Base-by-base conservation (phyloP, 805 yeast species). In the Yarrowia hollandica region DNA sequence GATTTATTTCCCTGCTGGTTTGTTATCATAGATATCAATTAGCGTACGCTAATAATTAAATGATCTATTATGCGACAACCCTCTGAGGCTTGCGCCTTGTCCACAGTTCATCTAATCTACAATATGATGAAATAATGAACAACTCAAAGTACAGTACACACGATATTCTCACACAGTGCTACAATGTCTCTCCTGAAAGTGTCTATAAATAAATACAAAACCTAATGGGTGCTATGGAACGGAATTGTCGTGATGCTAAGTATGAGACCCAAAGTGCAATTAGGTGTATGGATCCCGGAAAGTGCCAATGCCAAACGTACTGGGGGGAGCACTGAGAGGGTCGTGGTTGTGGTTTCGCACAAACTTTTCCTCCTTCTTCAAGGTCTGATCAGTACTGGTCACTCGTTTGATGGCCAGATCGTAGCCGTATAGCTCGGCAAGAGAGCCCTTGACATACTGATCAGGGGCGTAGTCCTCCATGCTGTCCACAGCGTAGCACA, bases 401-500 rank as follows among this genome's bases (percentile, higher is more conserved):
- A 28, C 15, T 18, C 35, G 58, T 34, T 35, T 37, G 42, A 52
- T 11, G 18, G 35, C 44, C 42, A 35, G 26, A 15, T 52, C 58
- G 26, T 35, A 23, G 25, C 58, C 58, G 28, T 52, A 52, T 14
- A 52, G 44, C 34, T 52, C 58, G 5, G 58, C 58, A 5, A 52
- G 26, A 7, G 58, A 52, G 19, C 58, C 58, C 44, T 52, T 35
- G 58, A 52, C 58, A 15, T 23, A 25, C 34, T 35, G 58, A 21
- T 52, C 58, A 21, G 58, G 58, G 11, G 44, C 33, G 26, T 52
- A 39, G n/a, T 59, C 44, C 30, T 62, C 62, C 33, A 33, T 18
- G 19, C 61, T 44, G 39, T 64, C 64, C 4, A 60, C 62, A 6
- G 59, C 59, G 30, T 58, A 60, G 28, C 67, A 64, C 48, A 64